Evolutionary conservation across 2,329 filamentous ascomycete species (phyloP).

Genomic region (Colletotrichum theobromicola): DNA sequence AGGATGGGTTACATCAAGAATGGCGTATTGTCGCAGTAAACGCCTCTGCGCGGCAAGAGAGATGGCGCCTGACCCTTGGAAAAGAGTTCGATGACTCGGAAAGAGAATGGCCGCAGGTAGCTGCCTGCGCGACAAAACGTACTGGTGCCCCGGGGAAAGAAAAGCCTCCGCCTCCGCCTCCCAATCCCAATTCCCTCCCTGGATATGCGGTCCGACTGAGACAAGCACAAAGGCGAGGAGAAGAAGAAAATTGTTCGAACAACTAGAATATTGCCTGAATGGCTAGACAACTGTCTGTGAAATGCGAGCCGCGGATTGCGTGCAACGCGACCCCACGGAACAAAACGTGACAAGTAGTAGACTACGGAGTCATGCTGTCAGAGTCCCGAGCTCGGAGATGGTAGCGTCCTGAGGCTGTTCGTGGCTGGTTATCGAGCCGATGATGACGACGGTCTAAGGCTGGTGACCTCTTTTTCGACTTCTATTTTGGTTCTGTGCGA

Average conservation of each 20-base stretch:
- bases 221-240: not conserved
- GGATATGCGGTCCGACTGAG: not conserved
- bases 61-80: not conserved
- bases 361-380: conserved; percentile 1
- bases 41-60: not conserved
- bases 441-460: not conserved
- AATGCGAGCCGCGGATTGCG: not conserved
- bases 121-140: not conserved
- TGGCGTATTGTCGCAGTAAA: not conserved
- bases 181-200: not conserved
- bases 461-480: not conserved
- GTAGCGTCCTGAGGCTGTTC: not conserved
- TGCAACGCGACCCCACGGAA: conserved; percentile 4
- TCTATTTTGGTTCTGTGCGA: not conserved
- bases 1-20: not conserved
- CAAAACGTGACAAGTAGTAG: not conserved
- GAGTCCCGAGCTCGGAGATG: not conserved
- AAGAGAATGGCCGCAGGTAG: not conserved
- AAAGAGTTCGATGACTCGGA: not conserved
- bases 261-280: not conserved
- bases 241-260: not conserved
- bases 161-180: not conserved
- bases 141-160: not conserved
- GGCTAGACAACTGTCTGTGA: not conserved
- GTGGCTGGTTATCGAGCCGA: not conserved